Evolutionary conservation across 192 early-diverging fungal genomes (phyloP).

Genomic region (Gaertneriomyces sp.): DNA sequence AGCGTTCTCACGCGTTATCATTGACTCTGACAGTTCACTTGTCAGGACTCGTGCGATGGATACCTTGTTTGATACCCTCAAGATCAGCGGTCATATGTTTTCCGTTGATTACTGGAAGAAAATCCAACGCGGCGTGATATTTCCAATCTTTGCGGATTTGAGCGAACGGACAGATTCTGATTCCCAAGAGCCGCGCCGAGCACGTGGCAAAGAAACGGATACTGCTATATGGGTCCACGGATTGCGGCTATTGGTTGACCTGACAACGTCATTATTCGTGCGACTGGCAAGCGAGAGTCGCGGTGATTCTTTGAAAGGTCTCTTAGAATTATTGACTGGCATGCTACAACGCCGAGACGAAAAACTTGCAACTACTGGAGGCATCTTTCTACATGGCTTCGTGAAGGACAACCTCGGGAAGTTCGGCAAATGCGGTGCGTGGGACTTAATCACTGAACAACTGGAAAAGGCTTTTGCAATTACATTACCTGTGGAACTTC

Average conservation of each 20-base stretch:
- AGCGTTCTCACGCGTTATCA: conserved; percentile 47
- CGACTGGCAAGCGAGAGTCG: conserved; percentile 20
- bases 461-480: conserved; percentile 42
- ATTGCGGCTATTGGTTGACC: conserved; percentile 43
- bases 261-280: conserved; percentile 39
- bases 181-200: neutral
- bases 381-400: conserved; percentile 53
- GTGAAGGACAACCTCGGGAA: conserved; percentile 35
- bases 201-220: conserved; percentile 27
- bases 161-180: conserved; percentile 29
- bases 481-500: conserved; percentile 46
- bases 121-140: conserved; percentile 45
- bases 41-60: conserved; percentile 46
- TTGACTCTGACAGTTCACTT: conserved; percentile 38
- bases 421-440: conserved; percentile 24
- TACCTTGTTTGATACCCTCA: conserved; percentile 48
- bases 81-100: conserved; percentile 40
- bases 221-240: conserved; percentile 49
- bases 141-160: conserved; percentile 56
- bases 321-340: conserved; percentile 38
- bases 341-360: conserved; percentile 47
- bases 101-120: conserved; percentile 47
- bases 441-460: conserved; percentile 36
- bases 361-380: conserved; percentile 52
- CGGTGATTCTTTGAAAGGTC: conserved; percentile 28